Evolutionary conservation across 2,329 filamentous ascomycete species (phyloP), one percentile per base, ranked within the genome.

Genomic region (Colletotrichum higginsianum): DNA sequence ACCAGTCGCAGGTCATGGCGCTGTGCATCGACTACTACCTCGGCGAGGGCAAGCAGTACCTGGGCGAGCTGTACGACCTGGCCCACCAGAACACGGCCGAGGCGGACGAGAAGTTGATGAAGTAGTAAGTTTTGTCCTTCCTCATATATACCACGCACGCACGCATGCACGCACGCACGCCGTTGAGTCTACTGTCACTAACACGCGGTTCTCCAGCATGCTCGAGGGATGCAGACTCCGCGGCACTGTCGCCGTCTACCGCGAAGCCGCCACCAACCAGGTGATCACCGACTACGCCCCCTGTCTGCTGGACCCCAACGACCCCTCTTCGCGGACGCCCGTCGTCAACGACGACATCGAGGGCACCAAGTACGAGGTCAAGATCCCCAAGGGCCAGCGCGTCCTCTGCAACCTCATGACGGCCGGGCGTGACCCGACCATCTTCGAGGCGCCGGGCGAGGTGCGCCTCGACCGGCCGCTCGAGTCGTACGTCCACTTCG

Each of bases 21-120:
- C 87, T 90, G 78, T 83, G 88, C 49, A 79, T 91, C 60, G 89
- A 91, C 75, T 91, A 87, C 79, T 91, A 90, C 77, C 83, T 91
- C 12, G 82, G 79, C 86, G 80, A 86, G 70, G 85, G 87, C 75
- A 80, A 82, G 73, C 67, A 81, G 44, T 82, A 90, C 73, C 80
- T 90, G 2, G 80, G 85, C 0, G 85, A 87, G 62, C 85, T 91
- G 74, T 84, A 87, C 73, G 81, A 82, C 16, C 82, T 90, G 8
- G 84, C 89, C 44, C 83, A 84, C 58, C 76, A 84, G 56, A 79
- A 88, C 67, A 86, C 84, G 3, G 74, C 81, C 7, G 86, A 88
- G 72, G 84, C 88, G 0, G 87, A 90, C 72, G 83, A 89, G 35
- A 82, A 53, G 46, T 61, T 80, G 66, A 74, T 77, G 73, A 78